phyloP scores from a whole-genome alignment of 2,329 filamentous ascomycete genomes.

The Stagonosporopsis chrysanthemi region DNA sequence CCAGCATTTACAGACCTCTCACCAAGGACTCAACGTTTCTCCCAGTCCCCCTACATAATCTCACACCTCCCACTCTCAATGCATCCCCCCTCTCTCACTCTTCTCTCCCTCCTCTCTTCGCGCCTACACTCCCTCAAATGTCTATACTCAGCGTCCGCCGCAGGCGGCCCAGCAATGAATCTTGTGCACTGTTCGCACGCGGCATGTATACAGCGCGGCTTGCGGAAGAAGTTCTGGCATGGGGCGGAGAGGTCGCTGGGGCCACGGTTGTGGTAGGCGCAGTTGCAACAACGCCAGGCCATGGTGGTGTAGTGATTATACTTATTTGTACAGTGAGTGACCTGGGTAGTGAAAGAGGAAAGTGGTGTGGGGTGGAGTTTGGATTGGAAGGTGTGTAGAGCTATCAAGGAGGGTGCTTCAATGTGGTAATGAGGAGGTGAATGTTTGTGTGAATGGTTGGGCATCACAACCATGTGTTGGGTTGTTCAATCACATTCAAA shows the following conservation, averaged over 20 bases:
- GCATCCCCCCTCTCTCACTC: not conserved
- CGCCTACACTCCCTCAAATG: not conserved
- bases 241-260: not conserved
- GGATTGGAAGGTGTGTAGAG: not conserved
- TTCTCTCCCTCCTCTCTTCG: not conserved
- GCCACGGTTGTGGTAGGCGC: conserved; percentile 6
- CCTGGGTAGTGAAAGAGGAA: not conserved
- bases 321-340: not conserved
- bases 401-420: not conserved
- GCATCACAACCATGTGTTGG: not conserved
- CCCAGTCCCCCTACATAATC: not conserved
- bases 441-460: not conserved
- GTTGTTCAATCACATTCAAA: not conserved
- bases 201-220: not conserved
- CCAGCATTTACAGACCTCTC: too few relatives aligned
- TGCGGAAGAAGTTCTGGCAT: conserved; percentile 6
- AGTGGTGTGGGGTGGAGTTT: not conserved
- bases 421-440: not conserved
- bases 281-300: conserved; percentile 16
- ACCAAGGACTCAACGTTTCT: not conserved
- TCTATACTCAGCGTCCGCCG: not conserved
- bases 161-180: conserved; percentile 1
- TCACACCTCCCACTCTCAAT: not conserved
- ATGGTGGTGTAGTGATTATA: not conserved
- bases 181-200: conserved; percentile 1